Evolutionary conservation across 106 monocot genomes (phyloP).

Genomic region (Dioscorea zingiberensis): DNA sequence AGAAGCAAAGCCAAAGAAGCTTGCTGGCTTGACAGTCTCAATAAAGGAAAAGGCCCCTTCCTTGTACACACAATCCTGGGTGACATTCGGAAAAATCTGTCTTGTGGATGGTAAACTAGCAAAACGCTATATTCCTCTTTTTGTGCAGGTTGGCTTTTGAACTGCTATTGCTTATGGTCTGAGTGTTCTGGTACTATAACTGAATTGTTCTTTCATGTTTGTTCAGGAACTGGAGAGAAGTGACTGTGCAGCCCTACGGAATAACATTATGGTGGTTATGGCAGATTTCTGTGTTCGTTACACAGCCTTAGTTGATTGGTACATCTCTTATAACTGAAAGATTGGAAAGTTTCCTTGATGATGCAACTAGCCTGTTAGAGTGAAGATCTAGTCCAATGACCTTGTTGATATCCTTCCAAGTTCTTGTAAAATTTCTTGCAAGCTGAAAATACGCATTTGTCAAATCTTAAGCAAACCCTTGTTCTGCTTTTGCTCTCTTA

Average conservation of each 20-base stretch:
- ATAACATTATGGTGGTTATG: slow-evolving; percentile 90
- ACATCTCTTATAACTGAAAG: slow-evolving; percentile 4
- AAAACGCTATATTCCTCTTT: slow-evolving; percentile 87
- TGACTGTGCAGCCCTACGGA: slow-evolving; percentile 71
- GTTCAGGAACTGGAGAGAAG: slow-evolving; percentile 91
- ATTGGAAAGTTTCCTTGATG: not conserved
- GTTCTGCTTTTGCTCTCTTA: no score
- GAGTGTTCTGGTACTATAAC: slow-evolving; percentile 2
- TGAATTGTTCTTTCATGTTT: slow-evolving; percentile 7
- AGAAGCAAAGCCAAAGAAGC: slow-evolving; percentile 41
- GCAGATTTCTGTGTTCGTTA: slow-evolving; percentile 93
- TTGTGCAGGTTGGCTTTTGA: slow-evolving; percentile 67
- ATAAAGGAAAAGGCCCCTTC: slow-evolving; percentile 56
- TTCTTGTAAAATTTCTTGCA: no score
- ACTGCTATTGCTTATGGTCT: slow-evolving; percentile 1
- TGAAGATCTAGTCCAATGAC: not conserved
- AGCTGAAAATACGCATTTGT: no score
- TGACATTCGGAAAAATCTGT: slow-evolving; percentile 93
- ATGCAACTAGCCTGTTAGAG: not conserved
- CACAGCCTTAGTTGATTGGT: slow-evolving; percentile 98
- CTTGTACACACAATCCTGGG: slow-evolving; percentile 85
- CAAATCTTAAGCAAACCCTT: no score
- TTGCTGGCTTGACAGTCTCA: slow-evolving; percentile 35
- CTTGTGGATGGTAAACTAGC: slow-evolving; percentile 84
- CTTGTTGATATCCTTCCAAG: not conserved